Evolutionary conservation across 179 eudicot species (phyloP).

Genomic region (Silene vulgaris): DNA sequence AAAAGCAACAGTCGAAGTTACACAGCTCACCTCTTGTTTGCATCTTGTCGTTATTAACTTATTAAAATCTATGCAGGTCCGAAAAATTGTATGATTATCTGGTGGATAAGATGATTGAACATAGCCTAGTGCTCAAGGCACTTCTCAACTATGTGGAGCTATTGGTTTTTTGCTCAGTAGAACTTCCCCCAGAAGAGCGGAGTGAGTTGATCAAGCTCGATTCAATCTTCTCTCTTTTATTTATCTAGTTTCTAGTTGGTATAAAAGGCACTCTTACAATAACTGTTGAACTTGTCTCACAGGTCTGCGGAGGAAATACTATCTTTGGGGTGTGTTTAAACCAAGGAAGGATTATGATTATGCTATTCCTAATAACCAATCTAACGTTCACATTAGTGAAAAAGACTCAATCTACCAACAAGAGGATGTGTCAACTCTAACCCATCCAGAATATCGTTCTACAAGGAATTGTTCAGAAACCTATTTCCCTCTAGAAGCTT

Average conservation of each 20-base stretch:
- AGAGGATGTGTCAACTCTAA: conserved; percentile 7
- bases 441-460: background rate
- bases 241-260: background rate
- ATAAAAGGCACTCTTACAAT: background rate
- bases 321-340: conserved; percentile 41
- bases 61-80: conserved; percentile 27
- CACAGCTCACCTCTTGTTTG: background rate
- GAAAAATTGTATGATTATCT: conserved; percentile 26
- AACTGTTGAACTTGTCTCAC: conserved; percentile 3
- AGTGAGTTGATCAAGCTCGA: conserved; percentile 28
- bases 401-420: background rate
- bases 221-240: background rate
- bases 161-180: conserved; percentile 33
- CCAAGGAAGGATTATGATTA: conserved; percentile 16
- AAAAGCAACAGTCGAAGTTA: too few species aligned
- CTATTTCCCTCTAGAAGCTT: background rate
- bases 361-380: background rate
- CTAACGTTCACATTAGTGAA: conserved; percentile 6
- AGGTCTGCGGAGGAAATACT: conserved; percentile 37
- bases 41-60: background rate
- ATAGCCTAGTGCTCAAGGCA: conserved; percentile 27
- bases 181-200: conserved; percentile 32
- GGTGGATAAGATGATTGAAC: conserved; percentile 26
- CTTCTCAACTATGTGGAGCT: conserved; percentile 31
- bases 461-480: background rate